These are phyloP conservation scores for Yarrowia sp. DNA, from an alignment of 805 yeast genomes.

Conservation along the genomic window DNA sequence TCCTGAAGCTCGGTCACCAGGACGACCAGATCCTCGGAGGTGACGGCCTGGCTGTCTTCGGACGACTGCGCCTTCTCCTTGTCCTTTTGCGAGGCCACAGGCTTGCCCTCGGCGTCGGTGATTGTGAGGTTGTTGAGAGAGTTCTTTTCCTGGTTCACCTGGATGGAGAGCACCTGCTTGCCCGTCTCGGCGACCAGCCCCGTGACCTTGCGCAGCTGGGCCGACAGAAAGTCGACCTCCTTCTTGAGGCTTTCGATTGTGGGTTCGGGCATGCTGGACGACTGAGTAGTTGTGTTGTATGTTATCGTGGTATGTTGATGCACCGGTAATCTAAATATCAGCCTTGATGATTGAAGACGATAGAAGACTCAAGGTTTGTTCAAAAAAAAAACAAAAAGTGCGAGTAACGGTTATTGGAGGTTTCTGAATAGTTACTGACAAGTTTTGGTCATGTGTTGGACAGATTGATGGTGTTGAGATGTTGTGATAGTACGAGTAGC, in stretches of 20 bases:
- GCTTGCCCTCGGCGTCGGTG: slow-evolving; percentile 36
- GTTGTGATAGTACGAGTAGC: too few species aligned
- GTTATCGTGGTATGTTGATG: not conserved
- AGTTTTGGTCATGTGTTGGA: too few species aligned
- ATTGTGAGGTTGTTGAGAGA: slow-evolving; percentile 33
- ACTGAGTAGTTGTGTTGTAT: not conserved
- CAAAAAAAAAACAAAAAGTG: too few species aligned
- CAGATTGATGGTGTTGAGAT: too few species aligned
- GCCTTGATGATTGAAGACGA: too few species aligned
- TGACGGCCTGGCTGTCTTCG: slow-evolving; percentile 66
- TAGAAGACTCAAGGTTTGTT: too few species aligned
- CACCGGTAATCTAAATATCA: too few species aligned
- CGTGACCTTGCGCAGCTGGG: slow-evolving; percentile 37
- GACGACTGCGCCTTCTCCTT: slow-evolving; percentile 3
- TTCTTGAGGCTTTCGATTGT: slow-evolving; percentile 34
- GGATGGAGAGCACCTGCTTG: slow-evolving; percentile 34
- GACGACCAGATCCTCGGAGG: slow-evolving; percentile 85
- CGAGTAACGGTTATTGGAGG: too few species aligned
- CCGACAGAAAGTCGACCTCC: slow-evolving; percentile 30
- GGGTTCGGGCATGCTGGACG: slow-evolving; percentile 17
- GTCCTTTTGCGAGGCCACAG: slow-evolving; percentile 16
- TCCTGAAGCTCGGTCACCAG: slow-evolving; percentile 89
- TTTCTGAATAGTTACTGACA: too few species aligned
- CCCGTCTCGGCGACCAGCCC: slow-evolving; percentile 34
- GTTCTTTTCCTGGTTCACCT: slow-evolving; percentile 33